Evolutionary conservation across 1,284 basidiomycete species (phyloP), one percentile per base, ranked within the genome.

Genomic region (Moesziomyces sp.): DNA sequence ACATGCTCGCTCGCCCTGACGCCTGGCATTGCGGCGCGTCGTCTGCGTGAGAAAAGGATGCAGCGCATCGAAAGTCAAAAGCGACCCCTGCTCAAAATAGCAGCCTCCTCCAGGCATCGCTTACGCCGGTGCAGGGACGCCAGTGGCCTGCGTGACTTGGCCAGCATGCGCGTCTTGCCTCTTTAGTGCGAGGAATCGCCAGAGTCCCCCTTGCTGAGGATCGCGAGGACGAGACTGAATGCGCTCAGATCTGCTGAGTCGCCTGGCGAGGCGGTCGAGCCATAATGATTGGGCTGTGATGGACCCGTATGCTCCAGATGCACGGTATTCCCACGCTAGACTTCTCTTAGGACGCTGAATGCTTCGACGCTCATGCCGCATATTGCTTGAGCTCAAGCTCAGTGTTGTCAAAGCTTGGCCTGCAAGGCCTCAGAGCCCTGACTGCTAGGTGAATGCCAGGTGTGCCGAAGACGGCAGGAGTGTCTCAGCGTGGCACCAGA

Each of bases 41-140:
- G 11, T 42, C 35, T 40, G 35, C 49, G 35, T 38, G 35, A 38
- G 35, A 38, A 38, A 30, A 38, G 35, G 16, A 38, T 50, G 47
- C 18, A 14, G 23, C 19, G 4, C 28, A 34, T 49, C 47, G 47
- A 23, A 49, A 28, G 28, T 49, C 46, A 16, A 21, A 4, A 18
- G n/a, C 52, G 52, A 52, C 26, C 47, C 18, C 43, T 18, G 44
- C 61, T 54, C 38, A 52, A 58, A 58, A 63, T 57, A 57, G 54
- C 54, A 63, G 35, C 50, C 43, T 13, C 2, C 28, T 24, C 19
- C 42, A 26, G 48, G 26, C 44, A 23, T 53, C 30, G 35, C 35
- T 38, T 11, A 38, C 14, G 35, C 35, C 2, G 35, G 10, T 5
- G 13, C 14, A 14, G 35, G 14, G 10, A 18, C 11, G 6, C 2